Evolutionary conservation across 768 basidiomycete species (phyloP).

Genomic region (Russula foetens): DNA sequence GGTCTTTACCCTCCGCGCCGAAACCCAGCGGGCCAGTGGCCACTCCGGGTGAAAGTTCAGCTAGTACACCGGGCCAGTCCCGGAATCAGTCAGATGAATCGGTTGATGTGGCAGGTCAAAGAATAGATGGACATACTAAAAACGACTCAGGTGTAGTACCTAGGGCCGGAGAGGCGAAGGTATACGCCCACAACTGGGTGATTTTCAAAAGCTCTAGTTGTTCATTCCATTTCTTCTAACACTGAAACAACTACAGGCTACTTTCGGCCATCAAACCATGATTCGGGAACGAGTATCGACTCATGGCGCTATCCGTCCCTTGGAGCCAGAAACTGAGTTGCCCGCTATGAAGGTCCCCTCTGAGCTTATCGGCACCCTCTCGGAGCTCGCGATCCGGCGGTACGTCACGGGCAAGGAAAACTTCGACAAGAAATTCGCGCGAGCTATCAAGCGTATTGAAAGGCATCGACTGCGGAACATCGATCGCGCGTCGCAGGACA

Average conservation of each 20-base stretch:
- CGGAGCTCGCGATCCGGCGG: slow-evolving; percentile 68
- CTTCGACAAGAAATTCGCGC: slow-evolving; percentile 63
- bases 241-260: slow-evolving; percentile 18
- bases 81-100: slow-evolving; percentile 9
- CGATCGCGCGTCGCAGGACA: slow-evolving; percentile 56
- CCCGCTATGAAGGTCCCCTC: slow-evolving; percentile 54
- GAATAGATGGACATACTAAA: slow-evolving; percentile 12
- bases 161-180: slow-evolving; percentile 51
- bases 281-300: slow-evolving; percentile 88
- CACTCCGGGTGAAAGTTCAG: neutral
- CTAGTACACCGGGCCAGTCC: neutral
- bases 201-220: slow-evolving; percentile 16
- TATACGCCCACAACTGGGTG: slow-evolving; percentile 49
- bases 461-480: slow-evolving; percentile 59
- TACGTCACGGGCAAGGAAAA: slow-evolving; percentile 54
- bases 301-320: slow-evolving; percentile 68
- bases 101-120: slow-evolving; percentile 21
- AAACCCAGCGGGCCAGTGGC: neutral
- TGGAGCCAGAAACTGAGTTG: slow-evolving; percentile 67
- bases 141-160: slow-evolving; percentile 14
- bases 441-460: slow-evolving; percentile 49
- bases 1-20: neutral
- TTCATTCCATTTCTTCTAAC: neutral
- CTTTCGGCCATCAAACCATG: slow-evolving; percentile 47
- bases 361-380: slow-evolving; percentile 63